These are phyloP conservation scores for Anastatica hierochuntica DNA, from an alignment of 345 rosid species.

Conservation along the genomic window DNA sequence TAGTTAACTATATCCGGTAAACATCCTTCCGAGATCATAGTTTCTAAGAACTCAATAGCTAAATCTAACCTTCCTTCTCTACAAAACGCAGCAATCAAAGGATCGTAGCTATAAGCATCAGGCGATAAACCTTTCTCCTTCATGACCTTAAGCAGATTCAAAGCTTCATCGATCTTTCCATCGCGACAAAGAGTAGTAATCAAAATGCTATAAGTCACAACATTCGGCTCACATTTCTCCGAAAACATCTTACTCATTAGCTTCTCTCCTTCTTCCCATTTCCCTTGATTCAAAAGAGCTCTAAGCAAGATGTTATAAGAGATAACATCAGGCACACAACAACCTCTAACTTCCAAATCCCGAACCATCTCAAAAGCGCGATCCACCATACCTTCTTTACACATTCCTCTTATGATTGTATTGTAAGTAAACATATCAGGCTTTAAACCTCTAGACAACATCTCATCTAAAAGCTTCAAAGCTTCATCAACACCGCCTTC, in stretches of 20 bases:
- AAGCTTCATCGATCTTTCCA: constrained; percentile 51
- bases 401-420: constrained; percentile 64
- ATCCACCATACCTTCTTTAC: constrained; percentile 54
- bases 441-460: constrained; percentile 51
- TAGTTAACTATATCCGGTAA: constrained; percentile 77
- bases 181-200: constrained; percentile 58
- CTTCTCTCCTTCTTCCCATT: constrained; percentile 62
- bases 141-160: constrained; percentile 47
- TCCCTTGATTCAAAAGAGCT: constrained; percentile 51
- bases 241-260: constrained; percentile 52
- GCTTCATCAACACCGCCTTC: constrained; percentile 54
- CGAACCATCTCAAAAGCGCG: constrained; percentile 48
- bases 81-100: constrained; percentile 69
- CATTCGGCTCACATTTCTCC: constrained; percentile 46
- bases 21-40: constrained; percentile 73
- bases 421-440: constrained; percentile 67
- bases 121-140: constrained; percentile 54
- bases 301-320: constrained; percentile 59
- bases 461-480: constrained; percentile 72
- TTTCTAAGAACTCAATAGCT: constrained; percentile 63
- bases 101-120: constrained; percentile 71
- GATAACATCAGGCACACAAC: constrained; percentile 56
- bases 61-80: constrained; percentile 58
- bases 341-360: constrained; percentile 40
- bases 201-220: constrained; percentile 66